These are phyloP conservation scores for Steccherinum ochraceum DNA, from an alignment of 768 basidiomycete genomes.

Conservation along the genomic window DNA sequence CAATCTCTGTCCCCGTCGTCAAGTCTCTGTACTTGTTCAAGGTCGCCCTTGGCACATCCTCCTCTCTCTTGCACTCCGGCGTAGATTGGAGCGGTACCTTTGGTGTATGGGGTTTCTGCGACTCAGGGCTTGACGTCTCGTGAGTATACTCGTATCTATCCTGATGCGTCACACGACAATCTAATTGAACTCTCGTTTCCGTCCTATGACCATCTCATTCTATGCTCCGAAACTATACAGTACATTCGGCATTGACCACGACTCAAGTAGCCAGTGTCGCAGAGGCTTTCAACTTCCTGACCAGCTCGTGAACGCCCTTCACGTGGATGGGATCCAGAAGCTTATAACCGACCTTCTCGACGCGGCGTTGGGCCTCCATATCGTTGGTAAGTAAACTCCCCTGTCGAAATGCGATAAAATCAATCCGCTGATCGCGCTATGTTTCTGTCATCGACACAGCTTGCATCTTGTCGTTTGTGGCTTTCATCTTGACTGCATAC, in stretches of 20 bases:
- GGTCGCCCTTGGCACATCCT: constrained; percentile 31
- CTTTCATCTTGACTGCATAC: constrained; percentile 41
- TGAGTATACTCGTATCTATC: constrained; percentile 20
- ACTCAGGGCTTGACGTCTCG: constrained; percentile 39
- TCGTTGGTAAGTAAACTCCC: constrained; percentile 35
- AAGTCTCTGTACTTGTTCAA: constrained; percentile 50
- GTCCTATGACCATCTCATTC: constrained; percentile 5
- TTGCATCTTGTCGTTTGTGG: constrained; percentile 43
- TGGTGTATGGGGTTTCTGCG: constrained; percentile 64
- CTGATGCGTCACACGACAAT: neutral
- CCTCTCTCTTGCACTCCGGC: constrained; percentile 27
- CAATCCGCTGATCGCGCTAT: constrained; percentile 3
- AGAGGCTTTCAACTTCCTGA: constrained; percentile 50
- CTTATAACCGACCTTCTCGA: constrained; percentile 40
- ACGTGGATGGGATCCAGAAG: constrained; percentile 23
- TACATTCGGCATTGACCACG: constrained; percentile 34
- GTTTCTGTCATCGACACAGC: constrained; percentile 25
- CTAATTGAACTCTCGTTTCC: constrained; percentile 1
- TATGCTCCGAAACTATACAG: constrained; percentile 20
- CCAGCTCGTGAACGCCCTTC: constrained; percentile 39
- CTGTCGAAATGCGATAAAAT: neutral
- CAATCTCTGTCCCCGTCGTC: constrained; percentile 55
- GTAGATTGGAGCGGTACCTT: constrained; percentile 37
- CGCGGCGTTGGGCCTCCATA: constrained; percentile 47
- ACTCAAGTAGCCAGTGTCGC: constrained; percentile 39